Percentiles rank a stretch among this genome's conserved stretches.
Conservation (phyloP, 306 rosid genomes). For the Echinosophora koreensis region DNA sequence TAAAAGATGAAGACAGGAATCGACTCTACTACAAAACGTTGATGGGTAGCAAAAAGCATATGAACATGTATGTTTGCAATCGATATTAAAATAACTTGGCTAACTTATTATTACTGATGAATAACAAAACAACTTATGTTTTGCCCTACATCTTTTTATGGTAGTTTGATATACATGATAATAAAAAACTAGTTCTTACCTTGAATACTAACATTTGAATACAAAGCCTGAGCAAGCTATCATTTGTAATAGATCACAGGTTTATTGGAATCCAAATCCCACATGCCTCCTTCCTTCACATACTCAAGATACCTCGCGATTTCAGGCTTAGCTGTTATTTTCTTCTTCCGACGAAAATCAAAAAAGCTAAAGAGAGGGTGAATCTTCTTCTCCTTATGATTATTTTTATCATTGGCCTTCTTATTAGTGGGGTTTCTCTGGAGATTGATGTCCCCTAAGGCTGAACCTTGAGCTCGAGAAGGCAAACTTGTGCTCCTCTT, state of each 20-base stretch:
- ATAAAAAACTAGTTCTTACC: neutral
- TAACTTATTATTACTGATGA: constrained; percentile 5
- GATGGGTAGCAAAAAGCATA: neutral
- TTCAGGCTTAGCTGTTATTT: constrained; percentile 68
- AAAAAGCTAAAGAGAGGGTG: constrained; percentile 64
- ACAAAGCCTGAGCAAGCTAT: constrained; percentile 20
- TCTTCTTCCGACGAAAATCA: constrained; percentile 59
- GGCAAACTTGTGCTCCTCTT: constrained; percentile 65
- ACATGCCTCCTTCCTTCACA: constrained; percentile 77
- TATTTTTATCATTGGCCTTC: constrained; percentile 34
- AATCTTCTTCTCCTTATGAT: constrained; percentile 44
- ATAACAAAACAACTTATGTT: neutral
- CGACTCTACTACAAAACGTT: neutral
- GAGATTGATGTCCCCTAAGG: constrained; percentile 38
- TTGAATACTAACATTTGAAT: neutral
- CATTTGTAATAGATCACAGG: constrained; percentile 70
- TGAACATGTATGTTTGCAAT: constrained; percentile 1
- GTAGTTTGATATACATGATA: neutral
- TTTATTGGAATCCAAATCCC: constrained; percentile 59
- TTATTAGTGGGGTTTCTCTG: constrained; percentile 65
- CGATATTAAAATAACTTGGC: neutral
- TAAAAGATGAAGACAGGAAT: neutral
- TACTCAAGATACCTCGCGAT: constrained; percentile 66
- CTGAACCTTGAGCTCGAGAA: constrained; percentile 41
- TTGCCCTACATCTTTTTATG: constrained; percentile 27